Evolutionary conservation across 1,284 basidiomycete species (phyloP), one percentile per base, ranked within the genome.

Genomic region (Termitomyces sp.): DNA sequence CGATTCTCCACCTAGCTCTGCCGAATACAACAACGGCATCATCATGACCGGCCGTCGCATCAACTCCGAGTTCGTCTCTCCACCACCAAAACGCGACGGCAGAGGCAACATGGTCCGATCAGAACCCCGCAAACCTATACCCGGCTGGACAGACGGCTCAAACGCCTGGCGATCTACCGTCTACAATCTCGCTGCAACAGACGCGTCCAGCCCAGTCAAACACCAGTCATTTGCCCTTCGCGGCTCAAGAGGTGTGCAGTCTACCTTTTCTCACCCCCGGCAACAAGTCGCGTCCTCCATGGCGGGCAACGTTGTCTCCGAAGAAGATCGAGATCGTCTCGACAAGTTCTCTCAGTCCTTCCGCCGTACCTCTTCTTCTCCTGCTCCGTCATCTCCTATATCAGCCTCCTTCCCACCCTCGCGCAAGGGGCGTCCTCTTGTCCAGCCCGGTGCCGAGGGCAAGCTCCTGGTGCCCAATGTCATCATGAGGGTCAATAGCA

Each of bases 1-100:
- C 33, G n/a, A 35, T 42, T 61, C 58, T 38, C 39, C 51, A 60
- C 67, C 57, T 66, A 69, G 19, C 1, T 2, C 33, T 1, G 37
- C 10, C 37, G 71, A 78, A 37, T 80, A 76, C 62, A 72, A 73
- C 53, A 73, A 73, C 34, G 85, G 85, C 37, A 46, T 62, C 51
- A 72, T 84, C 65, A 86, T 88, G 76, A 84, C 85, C 77, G 81
- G 81, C 19, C 76, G 75, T n/a, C 77, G 78, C 51, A 78, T 85
- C 64, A 71, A 76, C 42, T 73, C 72, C 14, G 74, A 75, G 8
- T 69, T 83, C 30, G 73, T 72, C 53, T 63, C 73, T 0, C 68
- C 72, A 44, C 72, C 78, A 24, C 69, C 67, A 44, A 72, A 70
- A 53, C 65, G 64, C 28, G 58, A 62, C 24, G 37, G 53, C 14